phyloP scores from a whole-genome alignment of 176 grass and related monocot genomes.

The Cenchrus fungigraminus region DNA sequence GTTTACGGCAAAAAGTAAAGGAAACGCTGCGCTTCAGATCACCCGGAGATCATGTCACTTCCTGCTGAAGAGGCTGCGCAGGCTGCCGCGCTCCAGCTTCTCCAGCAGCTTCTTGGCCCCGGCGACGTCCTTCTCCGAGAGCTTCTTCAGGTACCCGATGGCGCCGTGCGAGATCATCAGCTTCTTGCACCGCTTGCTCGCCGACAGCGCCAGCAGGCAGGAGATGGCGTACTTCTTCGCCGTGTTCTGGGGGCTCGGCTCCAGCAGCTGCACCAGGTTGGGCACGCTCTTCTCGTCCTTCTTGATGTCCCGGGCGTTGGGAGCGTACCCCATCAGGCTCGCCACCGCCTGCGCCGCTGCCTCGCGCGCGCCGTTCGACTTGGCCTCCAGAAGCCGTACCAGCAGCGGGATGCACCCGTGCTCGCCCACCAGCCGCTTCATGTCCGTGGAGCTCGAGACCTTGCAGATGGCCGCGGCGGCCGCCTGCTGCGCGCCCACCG shows the following conservation, averaged over 20 bases:
- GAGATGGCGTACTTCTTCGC: constrained; percentile 98
- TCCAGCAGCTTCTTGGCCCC: constrained; percentile 89
- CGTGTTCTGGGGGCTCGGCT: constrained; percentile 84
- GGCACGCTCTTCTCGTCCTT: constrained; percentile 98
- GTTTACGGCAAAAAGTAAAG: constrained; percentile 48
- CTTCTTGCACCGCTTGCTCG: constrained; percentile 86
- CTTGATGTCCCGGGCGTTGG: constrained; percentile 73
- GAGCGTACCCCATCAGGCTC: constrained; percentile 67
- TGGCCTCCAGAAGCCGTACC: constrained; percentile 81
- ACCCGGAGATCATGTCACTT: constrained; percentile 43
- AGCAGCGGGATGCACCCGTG: constrained; percentile 76
- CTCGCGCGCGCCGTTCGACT: constrained; percentile 72
- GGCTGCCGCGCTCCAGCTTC: constrained; percentile 79
- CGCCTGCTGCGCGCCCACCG: constrained; percentile 77
- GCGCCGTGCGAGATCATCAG: constrained; percentile 92
- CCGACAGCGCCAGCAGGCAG: constrained; percentile 65
- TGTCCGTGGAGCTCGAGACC: constrained; percentile 72
- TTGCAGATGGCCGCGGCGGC: constrained; percentile 67
- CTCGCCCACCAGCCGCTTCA: constrained; percentile 82
- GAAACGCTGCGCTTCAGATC: not conserved
- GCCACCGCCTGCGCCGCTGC: constrained; percentile 84
- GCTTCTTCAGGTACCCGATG: constrained; percentile 97
- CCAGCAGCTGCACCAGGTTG: constrained; percentile 93
- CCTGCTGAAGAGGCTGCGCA: constrained; percentile 75
- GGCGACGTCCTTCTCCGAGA: constrained; percentile 82